Percentiles rank a stretch among this genome's conserved stretches.
These are phyloP conservation scores for Mytilinidion resinicola DNA, from an alignment of 495 filamentous ascomycete genomes.

Conservation along the genomic window DNA sequence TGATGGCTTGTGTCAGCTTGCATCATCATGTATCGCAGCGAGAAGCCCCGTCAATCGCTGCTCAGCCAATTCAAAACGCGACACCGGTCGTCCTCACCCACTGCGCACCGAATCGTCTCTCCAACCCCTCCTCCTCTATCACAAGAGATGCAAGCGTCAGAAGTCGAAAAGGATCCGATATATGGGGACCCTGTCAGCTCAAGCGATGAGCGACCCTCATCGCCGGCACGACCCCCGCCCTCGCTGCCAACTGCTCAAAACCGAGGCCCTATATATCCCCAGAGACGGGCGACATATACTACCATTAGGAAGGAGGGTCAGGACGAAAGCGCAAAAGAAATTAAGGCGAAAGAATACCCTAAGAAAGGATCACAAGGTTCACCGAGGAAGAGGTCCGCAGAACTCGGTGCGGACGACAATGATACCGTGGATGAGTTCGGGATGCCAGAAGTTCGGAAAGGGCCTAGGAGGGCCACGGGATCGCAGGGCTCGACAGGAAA, in stretches of 20 bases:
- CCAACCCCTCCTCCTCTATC: too few species aligned
- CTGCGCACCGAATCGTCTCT: too few species aligned
- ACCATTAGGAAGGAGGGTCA: neutral
- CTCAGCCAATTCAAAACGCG: too few species aligned
- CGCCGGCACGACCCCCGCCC: neutral
- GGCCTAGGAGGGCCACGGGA: neutral
- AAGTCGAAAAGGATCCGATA: neutral
- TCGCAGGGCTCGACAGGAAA: neutral
- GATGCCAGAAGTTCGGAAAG: too few species aligned
- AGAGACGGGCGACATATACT: neutral
- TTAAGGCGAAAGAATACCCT: neutral
- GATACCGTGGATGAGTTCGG: neutral
- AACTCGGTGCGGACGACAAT: neutral
- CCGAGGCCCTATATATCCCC: neutral
- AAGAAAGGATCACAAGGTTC: neutral
- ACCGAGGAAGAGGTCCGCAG: neutral
- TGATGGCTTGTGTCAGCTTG: too few species aligned
- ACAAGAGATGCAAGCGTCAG: too few species aligned
- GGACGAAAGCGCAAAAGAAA: neutral
- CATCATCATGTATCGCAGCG: too few species aligned
- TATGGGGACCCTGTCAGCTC: neutral
- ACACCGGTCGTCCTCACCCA: too few species aligned
- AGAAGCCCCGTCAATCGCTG: too few species aligned
- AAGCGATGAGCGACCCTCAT: neutral
- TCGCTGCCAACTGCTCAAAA: neutral